These are phyloP conservation scores for Phytophthora citricola DNA, from an alignment of 352 stramenopile species.

Conservation along the genomic window DNA sequence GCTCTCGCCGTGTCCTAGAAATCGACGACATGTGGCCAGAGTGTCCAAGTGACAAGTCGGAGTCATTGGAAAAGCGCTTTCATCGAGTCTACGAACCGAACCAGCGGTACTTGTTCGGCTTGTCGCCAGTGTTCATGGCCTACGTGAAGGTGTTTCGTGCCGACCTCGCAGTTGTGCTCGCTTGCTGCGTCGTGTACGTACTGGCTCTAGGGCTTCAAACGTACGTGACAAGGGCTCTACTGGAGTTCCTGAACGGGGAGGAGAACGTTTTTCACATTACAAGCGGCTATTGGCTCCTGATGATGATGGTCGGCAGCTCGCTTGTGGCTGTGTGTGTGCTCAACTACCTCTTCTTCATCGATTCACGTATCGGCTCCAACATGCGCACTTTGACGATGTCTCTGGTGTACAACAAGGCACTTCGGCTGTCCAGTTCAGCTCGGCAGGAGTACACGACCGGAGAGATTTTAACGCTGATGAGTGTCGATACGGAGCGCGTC, in stretches of 20 bases:
- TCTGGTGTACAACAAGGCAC: constrained; percentile 48
- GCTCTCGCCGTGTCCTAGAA: constrained; percentile 22
- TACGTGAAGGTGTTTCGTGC: constrained; percentile 15
- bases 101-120: background rate
- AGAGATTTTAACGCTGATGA: constrained; percentile 27
- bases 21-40: constrained; percentile 38
- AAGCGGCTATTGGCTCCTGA: constrained; percentile 37
- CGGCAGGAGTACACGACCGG: constrained; percentile 42
- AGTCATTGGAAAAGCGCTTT: constrained; percentile 26
- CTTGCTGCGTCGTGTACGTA: constrained; percentile 28
- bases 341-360: constrained; percentile 43
- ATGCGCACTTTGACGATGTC: constrained; percentile 46
- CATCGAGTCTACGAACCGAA: constrained; percentile 14
- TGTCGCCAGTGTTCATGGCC: constrained; percentile 21
- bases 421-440: constrained; percentile 61
- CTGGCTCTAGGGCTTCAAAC: constrained; percentile 29
- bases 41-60: constrained; percentile 25
- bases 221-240: constrained; percentile 27
- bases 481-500: constrained; percentile 37
- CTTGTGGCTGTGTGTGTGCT: constrained; percentile 30
- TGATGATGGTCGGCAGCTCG: constrained; percentile 24
- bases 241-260: constrained; percentile 30
- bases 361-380: constrained; percentile 40
- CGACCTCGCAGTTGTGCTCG: constrained; percentile 11
- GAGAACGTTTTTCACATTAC: constrained; percentile 34